A percentile compares a stretch with the other conserved stretches of the same genome.
Conservation (phyloP, 1,284 basidiomycete genomes). For the Mrakiaceae sp. region DNA sequence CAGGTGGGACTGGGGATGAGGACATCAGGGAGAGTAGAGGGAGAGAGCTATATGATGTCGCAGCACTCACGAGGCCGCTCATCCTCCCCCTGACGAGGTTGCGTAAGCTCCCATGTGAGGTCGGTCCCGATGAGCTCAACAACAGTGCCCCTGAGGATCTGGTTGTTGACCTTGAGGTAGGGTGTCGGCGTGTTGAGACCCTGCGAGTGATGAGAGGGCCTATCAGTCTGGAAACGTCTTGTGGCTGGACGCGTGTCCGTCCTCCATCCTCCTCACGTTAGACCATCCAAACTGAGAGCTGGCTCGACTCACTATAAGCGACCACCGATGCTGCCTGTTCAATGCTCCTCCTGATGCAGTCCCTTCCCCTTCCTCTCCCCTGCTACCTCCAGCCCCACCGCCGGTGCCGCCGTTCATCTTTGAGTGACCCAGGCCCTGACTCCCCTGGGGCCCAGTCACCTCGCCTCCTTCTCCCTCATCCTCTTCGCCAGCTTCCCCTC, state of each 20-base stretch:
- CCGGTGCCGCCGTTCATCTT: not conserved
- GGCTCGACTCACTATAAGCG: conserved; percentile 5
- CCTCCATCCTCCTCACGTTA: not conserved
- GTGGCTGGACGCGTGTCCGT: not conserved
- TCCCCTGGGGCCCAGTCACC: too few species aligned
- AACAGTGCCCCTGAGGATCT: conserved; percentile 29
- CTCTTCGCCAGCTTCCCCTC: too few species aligned
- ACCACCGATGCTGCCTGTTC: conserved; percentile 3
- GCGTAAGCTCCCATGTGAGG: conserved; percentile 24
- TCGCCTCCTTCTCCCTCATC: too few species aligned
- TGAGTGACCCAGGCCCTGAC: too few species aligned
- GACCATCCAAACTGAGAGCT: not conserved
- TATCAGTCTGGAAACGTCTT: not conserved
- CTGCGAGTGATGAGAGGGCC: conserved; percentile 18
- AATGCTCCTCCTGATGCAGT: not conserved
- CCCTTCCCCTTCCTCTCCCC: not conserved
- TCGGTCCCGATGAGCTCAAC: conserved; percentile 32
- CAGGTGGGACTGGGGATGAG: too few species aligned
- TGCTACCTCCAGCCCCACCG: too few species aligned
- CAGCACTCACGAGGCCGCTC: too few species aligned
- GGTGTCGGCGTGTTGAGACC: conserved; percentile 33
- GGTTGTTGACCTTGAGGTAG: conserved; percentile 32
- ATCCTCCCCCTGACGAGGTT: not conserved
- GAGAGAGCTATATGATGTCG: too few species aligned
- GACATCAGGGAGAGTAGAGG: too few species aligned